phyloP scores from a whole-genome alignment of 352 stramenopile species.

The Globisporangium cystogenes region DNA sequence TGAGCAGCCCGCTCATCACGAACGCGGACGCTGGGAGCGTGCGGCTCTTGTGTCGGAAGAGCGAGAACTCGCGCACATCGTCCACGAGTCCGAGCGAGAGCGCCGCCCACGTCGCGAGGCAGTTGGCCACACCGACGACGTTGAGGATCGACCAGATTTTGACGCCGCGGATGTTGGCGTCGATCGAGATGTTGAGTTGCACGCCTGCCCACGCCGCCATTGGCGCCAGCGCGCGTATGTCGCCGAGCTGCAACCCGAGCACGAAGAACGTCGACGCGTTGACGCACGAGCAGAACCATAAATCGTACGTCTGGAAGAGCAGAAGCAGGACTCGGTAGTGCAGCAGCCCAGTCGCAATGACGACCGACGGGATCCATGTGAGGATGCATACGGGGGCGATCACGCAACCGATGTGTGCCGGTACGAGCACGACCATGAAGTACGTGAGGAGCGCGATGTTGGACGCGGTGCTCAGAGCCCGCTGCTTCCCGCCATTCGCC shows the following conservation, averaged over 20 bases:
- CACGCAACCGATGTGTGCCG: background rate
- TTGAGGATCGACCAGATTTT: constrained; percentile 1
- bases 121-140: background rate
- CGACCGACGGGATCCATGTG: background rate
- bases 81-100: constrained; percentile 3
- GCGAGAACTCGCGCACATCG: background rate
- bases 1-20: constrained; percentile 7
- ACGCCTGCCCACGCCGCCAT: constrained; percentile 1
- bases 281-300: constrained; percentile 7
- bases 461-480: background rate
- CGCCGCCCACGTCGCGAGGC: background rate
- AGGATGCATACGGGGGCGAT: background rate
- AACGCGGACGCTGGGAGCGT: constrained; percentile 1
- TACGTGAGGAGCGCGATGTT: background rate
- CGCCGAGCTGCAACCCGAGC: background rate
- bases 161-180: constrained; percentile 4
- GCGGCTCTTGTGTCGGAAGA: background rate
- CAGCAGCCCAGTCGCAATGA: background rate
- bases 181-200: constrained; percentile 8
- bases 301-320: constrained; percentile 1
- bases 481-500: background rate
- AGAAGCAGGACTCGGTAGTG: background rate
- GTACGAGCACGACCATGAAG: background rate
- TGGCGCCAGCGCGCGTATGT: background rate
- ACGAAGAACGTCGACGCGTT: background rate